Conservation (phyloP, 2,329 filamentous ascomycete genomes). For the Cladophialophora psammophila region DNA sequence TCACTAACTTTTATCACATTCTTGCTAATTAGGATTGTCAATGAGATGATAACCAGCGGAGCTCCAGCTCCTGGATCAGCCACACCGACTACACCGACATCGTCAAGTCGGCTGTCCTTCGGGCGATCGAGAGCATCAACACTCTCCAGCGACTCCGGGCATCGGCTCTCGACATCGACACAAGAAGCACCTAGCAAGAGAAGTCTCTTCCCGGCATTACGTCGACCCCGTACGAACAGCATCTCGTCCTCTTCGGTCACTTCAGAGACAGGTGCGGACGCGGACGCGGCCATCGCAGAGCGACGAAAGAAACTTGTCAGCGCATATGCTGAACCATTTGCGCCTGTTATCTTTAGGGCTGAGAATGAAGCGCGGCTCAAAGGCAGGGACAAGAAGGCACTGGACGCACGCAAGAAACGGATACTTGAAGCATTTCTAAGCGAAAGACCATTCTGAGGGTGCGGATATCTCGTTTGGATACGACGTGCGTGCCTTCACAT, state of each 20-base stretch:
- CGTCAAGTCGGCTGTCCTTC: slow-evolving; percentile 20
- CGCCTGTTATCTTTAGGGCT: slow-evolving; percentile 36
- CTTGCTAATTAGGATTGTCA: slow-evolving; percentile 69
- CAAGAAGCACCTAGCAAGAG: slow-evolving; percentile 22
- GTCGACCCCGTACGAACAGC: slow-evolving; percentile 27
- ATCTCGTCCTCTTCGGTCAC: slow-evolving; percentile 26
- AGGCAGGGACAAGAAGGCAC: slow-evolving; percentile 38
- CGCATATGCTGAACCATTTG: slow-evolving; percentile 38
- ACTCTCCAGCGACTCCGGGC: slow-evolving; percentile 33
- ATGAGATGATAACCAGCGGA: slow-evolving; percentile 54
- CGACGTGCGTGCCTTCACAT: not conserved
- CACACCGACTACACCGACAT: not conserved
- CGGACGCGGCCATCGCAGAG: slow-evolving; percentile 9
- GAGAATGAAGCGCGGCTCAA: slow-evolving; percentile 32
- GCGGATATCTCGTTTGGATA: not conserved
- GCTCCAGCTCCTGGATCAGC: slow-evolving; percentile 11
- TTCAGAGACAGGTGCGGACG: slow-evolving; percentile 16
- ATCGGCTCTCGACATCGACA: slow-evolving; percentile 22
- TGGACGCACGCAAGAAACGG: slow-evolving; percentile 34
- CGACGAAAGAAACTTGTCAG: slow-evolving; percentile 29
- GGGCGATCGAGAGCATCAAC: slow-evolving; percentile 37
- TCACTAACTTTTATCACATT: slow-evolving; percentile 86
- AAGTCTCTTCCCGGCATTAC: slow-evolving; percentile 35
- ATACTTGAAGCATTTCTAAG: slow-evolving; percentile 38
- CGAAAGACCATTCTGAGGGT: slow-evolving; percentile 3